These are phyloP conservation scores for Volvox carteri DNA, from an alignment of 163 green algal genomes.

Conservation along the genomic window DNA sequence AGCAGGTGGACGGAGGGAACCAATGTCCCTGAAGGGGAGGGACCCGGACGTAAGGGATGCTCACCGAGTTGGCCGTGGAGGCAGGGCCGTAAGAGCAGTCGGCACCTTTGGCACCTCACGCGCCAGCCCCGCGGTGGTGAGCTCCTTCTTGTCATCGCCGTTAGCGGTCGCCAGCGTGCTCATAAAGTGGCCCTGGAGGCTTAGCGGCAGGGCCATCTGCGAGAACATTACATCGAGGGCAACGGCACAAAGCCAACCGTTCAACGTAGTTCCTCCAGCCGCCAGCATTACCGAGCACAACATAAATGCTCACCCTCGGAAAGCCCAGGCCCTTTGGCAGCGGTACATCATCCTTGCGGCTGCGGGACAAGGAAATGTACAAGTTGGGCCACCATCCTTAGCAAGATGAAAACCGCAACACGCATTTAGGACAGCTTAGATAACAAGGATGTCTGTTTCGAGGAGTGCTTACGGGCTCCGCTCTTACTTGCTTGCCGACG, in stretches of 20 bases:
- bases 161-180: conserved; percentile 53
- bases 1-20: no score
- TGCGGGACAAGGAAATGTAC: conserved; percentile 56
- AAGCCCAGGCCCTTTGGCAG: conserved; percentile 49
- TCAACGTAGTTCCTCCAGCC: no score
- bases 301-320: not conserved
- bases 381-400: not conserved
- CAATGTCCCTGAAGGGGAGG: no score
- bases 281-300: no score
- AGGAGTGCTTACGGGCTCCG: not conserved
- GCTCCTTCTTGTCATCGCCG: conserved; percentile 59
- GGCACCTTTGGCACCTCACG: conserved; percentile 55
- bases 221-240: not conserved
- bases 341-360: conserved; percentile 39
- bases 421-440: not conserved
- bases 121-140: conserved; percentile 13
- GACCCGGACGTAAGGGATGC: no score
- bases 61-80: conserved; percentile 36
- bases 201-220: conserved; percentile 55
- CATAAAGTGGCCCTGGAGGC: conserved; percentile 56
- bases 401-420: not conserved
- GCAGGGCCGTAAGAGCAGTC: conserved; percentile 55
- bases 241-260: no score
- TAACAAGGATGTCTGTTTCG: not conserved
- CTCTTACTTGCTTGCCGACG: conserved; percentile 37